Conservation (phyloP, 2,329 filamentous ascomycete genomes). For the Fusarium goolgardi region DNA sequence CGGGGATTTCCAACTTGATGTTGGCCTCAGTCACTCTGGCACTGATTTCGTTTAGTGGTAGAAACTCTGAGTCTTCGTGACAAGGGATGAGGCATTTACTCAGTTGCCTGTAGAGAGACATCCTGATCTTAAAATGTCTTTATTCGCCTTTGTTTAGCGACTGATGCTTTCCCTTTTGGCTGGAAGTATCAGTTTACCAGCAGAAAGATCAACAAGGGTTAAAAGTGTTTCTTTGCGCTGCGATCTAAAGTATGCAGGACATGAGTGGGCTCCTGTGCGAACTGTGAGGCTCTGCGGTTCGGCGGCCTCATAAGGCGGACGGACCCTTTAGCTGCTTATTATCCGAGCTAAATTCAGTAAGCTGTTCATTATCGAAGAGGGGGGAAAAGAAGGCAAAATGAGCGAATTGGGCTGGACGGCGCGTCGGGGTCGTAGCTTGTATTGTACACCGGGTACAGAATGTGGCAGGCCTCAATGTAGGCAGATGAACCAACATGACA, state of each 20-base stretch:
- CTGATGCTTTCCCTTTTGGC: too few relatives aligned
- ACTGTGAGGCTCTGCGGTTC: conserved; percentile 11
- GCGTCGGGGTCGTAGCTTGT: not conserved
- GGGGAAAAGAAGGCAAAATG: not conserved
- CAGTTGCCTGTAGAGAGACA: conserved; percentile 7
- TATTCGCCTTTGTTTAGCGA: too few relatives aligned
- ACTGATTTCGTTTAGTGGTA: conserved; percentile 1
- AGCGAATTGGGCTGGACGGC: not conserved
- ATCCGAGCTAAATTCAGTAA: not conserved
- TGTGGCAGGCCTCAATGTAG: conserved; percentile 5
- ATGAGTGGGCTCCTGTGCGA: not conserved
- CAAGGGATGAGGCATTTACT: not conserved
- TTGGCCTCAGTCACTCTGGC: not conserved
- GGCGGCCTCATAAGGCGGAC: not conserved
- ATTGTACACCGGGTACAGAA: not conserved
- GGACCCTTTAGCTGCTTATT: not conserved
- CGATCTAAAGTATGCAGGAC: too few relatives aligned
- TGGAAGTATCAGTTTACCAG: rapidly evolving
- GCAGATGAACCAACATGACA: not conserved
- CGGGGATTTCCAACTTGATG: not conserved
- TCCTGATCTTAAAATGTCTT: not conserved
- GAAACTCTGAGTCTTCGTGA: not conserved
- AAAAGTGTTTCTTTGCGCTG: too few relatives aligned
- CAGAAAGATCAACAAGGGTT: not conserved
- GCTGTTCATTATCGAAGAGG: not conserved